These are phyloP conservation scores for Neoscytalidium dimidiatum DNA, from an alignment of 2,329 filamentous ascomycete species.

Conservation along the genomic window DNA sequence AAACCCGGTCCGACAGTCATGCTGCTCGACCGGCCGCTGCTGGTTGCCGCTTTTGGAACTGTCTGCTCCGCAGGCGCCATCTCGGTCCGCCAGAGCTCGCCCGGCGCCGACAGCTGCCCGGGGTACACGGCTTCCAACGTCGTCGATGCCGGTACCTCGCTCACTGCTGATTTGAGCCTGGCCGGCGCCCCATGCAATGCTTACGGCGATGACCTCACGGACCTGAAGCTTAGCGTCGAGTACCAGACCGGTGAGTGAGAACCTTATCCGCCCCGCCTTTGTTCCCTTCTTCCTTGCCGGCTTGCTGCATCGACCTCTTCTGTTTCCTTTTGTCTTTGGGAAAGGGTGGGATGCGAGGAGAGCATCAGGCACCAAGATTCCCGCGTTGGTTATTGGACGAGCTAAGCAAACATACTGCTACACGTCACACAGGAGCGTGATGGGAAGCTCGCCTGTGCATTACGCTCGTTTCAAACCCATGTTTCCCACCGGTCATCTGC, in stretches of 20 bases:
- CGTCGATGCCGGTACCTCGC: conserved; percentile 50
- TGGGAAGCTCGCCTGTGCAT: background rate
- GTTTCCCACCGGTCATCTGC: background rate
- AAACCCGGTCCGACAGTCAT: background rate
- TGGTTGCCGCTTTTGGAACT: background rate
- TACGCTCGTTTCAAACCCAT: background rate
- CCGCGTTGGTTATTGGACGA: background rate
- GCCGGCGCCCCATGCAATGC: conserved; percentile 66
- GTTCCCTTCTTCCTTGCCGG: background rate
- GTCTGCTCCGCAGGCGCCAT: conserved; percentile 1
- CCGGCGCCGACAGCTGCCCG: conserved; percentile 52
- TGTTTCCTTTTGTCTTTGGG: background rate
- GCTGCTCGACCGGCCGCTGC: conserved; percentile 4
- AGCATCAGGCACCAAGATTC: background rate
- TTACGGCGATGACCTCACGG: conserved; percentile 59
- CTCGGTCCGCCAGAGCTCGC: background rate
- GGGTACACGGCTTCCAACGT: conserved; percentile 69
- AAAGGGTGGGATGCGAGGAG: background rate
- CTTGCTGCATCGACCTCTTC: background rate
- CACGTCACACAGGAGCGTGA: conserved; percentile 6
- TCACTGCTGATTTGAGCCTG: conserved; percentile 70
- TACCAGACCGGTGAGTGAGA: conserved; percentile 58
- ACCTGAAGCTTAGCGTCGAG: conserved; percentile 60
- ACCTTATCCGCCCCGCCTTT: background rate
- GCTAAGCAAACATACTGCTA: background rate